A percentile compares a stretch with the other conserved stretches of the same genome.
Conservation (phyloP, 768 basidiomycete species). For the Suillus plorans region DNA sequence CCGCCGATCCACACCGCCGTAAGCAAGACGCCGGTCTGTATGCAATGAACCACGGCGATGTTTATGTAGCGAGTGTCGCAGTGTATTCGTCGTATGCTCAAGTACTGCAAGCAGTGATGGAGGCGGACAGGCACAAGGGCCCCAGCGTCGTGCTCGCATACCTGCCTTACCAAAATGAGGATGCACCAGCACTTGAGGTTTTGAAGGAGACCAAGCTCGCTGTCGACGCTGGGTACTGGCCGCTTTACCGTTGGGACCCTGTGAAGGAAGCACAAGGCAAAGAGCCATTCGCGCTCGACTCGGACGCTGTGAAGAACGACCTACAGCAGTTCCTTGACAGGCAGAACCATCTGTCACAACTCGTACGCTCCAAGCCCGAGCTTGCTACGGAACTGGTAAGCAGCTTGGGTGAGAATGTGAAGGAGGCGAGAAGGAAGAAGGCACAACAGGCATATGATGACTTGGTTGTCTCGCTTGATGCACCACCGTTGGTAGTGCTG, state of each 20-base stretch:
- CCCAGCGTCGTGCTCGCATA: conserved; percentile 94
- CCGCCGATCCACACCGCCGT: conserved; percentile 67
- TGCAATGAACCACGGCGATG: conserved; percentile 97
- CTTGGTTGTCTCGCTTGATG: conserved; percentile 80
- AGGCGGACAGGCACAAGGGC: conserved; percentile 88
- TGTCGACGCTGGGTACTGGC: conserved; percentile 97
- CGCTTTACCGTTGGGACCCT: conserved; percentile 97
- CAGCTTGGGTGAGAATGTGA: conserved; percentile 80
- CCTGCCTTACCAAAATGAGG: conserved; percentile 82
- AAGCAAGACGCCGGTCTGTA: conserved; percentile 98
- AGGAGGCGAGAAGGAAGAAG: conserved; percentile 77
- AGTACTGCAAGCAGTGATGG: conserved; percentile 85
- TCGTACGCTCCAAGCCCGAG: conserved; percentile 77
- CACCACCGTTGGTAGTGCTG: conserved; percentile 85
- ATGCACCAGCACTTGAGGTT: conserved; percentile 79
- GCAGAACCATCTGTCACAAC: conserved; percentile 95
- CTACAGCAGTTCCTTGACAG: conserved; percentile 91
- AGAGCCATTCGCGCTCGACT: conserved; percentile 92
- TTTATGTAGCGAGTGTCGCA: conserved; percentile 93
- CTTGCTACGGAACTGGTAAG: conserved; percentile 81
- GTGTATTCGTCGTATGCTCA: conserved; percentile 96
- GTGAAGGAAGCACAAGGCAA: conserved; percentile 69
- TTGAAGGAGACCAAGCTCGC: conserved; percentile 97
- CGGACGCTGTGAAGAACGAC: conserved; percentile 91
- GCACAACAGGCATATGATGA: conserved; percentile 85